Conservation (phyloP, 345 rosid species). For the Eucalyptus tenuipes region DNA sequence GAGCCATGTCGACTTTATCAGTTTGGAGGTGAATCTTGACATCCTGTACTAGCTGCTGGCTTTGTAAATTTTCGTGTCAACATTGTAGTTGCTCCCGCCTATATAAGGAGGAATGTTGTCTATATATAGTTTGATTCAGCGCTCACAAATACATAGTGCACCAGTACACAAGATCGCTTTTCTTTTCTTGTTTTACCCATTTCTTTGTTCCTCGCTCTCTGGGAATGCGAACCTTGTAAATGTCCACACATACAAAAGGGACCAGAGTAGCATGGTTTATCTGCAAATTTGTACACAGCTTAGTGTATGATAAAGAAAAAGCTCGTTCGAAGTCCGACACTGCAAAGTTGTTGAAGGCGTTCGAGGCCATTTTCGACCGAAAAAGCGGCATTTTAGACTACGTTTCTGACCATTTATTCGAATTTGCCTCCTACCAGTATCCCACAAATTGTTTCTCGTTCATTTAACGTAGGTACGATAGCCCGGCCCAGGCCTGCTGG, state of each 20-base stretch:
- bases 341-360: neutral
- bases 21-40: neutral
- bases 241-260: neutral
- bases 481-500: neutral
- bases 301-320: neutral
- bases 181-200: neutral
- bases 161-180: neutral
- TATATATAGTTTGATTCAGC: neutral
- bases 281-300: neutral
- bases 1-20: neutral
- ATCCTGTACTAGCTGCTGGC: neutral
- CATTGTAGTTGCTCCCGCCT: neutral
- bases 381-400: neutral
- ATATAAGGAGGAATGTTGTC: neutral
- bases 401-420: neutral
- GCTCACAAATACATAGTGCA: neutral
- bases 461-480: neutral
- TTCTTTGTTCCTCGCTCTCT: neutral
- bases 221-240: neutral
- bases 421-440: neutral
- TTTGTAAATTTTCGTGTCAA: neutral
- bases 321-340: neutral
- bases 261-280: neutral
- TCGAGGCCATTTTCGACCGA: neutral
- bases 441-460: neutral